Conservation (phyloP, 805 yeast species). For the Candida multigemmis region DNA sequence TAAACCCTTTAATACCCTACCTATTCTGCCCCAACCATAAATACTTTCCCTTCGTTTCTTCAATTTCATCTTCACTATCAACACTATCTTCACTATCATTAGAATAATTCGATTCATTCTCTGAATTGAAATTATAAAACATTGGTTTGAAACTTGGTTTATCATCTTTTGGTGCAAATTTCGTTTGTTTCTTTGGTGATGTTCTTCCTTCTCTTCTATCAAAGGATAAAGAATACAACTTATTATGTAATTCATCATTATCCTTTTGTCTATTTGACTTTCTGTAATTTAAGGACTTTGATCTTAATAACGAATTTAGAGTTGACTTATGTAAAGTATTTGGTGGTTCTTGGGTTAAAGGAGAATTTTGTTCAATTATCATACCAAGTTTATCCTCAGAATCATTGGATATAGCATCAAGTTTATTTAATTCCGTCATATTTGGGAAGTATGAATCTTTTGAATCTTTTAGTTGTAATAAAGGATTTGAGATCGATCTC, state of each 20-base stretch:
- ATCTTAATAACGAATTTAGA: background rate
- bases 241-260: too few species aligned
- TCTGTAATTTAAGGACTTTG: background rate
- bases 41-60: slow-evolving; percentile 9
- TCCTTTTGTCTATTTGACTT: too few species aligned
- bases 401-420: slow-evolving; percentile 1
- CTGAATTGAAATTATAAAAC: slow-evolving; percentile 20
- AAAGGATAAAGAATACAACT: too few species aligned
- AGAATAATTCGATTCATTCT: slow-evolving; percentile 6
- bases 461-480: slow-evolving; percentile 5
- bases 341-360: background rate
- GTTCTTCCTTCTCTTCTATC: background rate
- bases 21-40: slow-evolving; percentile 33
- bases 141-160: slow-evolving; percentile 10
- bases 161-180: slow-evolving; percentile 2
- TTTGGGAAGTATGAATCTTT: slow-evolving; percentile 21
- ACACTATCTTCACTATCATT: slow-evolving; percentile 3
- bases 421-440: background rate
- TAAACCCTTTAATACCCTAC: slow-evolving; percentile 4
- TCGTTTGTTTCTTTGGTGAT: slow-evolving; percentile 4
- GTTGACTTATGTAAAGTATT: background rate
- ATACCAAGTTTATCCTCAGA: slow-evolving; percentile 3
- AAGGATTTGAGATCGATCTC: slow-evolving; percentile 17
- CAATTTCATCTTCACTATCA: slow-evolving; percentile 8
- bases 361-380: slow-evolving; percentile 2